Base-by-base conservation (phyloP, 345 rosid species). In the Combretum micranthum region DNA sequence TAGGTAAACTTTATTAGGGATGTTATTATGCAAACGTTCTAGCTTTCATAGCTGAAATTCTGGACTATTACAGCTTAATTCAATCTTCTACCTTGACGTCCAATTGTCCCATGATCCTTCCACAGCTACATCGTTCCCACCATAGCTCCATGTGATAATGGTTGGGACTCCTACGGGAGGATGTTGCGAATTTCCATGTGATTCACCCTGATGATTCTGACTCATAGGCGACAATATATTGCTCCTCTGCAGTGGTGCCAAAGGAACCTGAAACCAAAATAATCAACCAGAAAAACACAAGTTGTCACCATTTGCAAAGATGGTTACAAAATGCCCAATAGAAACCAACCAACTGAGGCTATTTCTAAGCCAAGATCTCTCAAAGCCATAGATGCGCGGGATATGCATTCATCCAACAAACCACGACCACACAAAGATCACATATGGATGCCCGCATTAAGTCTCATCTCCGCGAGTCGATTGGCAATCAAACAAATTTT, bases 51-150 rank as follows among this genome's bases (percentile, higher is more conserved):
- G 9, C 39, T 32, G 39, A 32, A 32, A 11, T 5, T 32, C 10
- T 7, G 9, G 9, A 32, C 39, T 4, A 32, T 32, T 32, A 32
- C 17, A 10, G 20, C 18, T 9, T 12, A 15, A 53, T 18, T 26
- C 15, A 20, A 20, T 18, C 55, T 54, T 51, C 65, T 57, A 85
- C 99, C 83, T 87, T 45, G 96, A 79, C 51, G 59, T 74, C 88
- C 97, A 89, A 48, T 79, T 82, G 73, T 93, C 97, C 99, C 97
- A 87, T 42, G 97, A 89, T 55, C 99, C 99, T 79, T 85, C 88
- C 42, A 93, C 87, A 3, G 72, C 74, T 50, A 93, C 99, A 26
- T 87, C 88, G 69, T 72, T 79, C 52, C 99, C 99, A 57, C 96
- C 99, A 64, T 75, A 75, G 66, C 68, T 84, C 99, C 99, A 93